Evolutionary conservation across 1,139 yeast species (phyloP).

Genomic region (Lodderomyces theae): DNA sequence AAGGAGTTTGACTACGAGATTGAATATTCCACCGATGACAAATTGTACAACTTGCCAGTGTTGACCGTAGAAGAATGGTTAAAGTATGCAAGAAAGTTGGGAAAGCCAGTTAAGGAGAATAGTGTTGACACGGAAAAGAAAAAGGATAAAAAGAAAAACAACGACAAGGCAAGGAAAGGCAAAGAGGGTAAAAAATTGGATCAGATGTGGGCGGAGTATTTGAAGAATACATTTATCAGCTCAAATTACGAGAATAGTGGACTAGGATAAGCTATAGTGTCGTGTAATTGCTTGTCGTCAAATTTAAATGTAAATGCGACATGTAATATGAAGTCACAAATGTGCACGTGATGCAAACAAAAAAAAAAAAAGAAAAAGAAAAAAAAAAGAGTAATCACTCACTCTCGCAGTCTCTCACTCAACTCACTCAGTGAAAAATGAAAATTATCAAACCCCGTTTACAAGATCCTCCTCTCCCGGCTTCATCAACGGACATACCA

Average conservation of each 20-base stretch:
- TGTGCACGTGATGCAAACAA: background rate
- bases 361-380: too few relatives aligned
- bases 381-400: too few relatives aligned
- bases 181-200: conserved; percentile 20
- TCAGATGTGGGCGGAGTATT: conserved; percentile 41
- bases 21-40: conserved; percentile 68
- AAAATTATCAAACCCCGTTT: conserved; percentile 3
- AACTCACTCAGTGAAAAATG: conserved; percentile 5
- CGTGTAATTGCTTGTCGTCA: background rate
- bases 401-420: background rate
- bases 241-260: conserved; percentile 59
- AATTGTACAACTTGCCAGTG: conserved; percentile 51
- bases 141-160: conserved; percentile 13
- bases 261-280: conserved; percentile 24
- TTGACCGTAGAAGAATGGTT: conserved; percentile 63
- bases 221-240: conserved; percentile 57
- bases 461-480: background rate
- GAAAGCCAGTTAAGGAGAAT: conserved; percentile 30
- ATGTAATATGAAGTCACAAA: background rate
- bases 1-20: conserved; percentile 55
- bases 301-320: background rate
- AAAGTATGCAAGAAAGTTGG: conserved; percentile 52
- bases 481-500: conserved; percentile 36
- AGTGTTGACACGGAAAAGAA: conserved; percentile 4
- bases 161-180: conserved; percentile 13